Conservation (phyloP, 306 rosid species). For the Acacia melanoxylon region DNA sequence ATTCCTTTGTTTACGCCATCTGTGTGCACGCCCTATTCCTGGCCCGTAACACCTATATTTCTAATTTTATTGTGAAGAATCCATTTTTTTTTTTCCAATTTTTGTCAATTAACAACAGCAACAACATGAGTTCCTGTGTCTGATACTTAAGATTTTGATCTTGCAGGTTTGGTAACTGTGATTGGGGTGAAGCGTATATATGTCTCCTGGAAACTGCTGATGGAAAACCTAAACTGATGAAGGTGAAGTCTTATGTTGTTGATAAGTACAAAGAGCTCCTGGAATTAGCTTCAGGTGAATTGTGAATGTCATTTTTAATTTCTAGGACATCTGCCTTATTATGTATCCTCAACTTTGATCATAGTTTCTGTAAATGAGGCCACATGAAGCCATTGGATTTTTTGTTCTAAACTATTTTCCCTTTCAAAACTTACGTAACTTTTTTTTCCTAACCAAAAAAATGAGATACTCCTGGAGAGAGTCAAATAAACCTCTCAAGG, state of each 20-base stretch:
- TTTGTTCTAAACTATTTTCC: neutral
- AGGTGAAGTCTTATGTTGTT: slow-evolving; percentile 51
- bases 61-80: neutral
- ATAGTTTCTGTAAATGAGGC: neutral
- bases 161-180: slow-evolving; percentile 59
- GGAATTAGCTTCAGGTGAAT: slow-evolving; percentile 14
- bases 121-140: neutral
- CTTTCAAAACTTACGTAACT: neutral
- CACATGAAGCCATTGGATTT: neutral
- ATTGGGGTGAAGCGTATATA: slow-evolving; percentile 51
- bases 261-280: slow-evolving; percentile 48
- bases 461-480: too few relatives aligned
- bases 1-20: too few relatives aligned
- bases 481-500: too few relatives aligned
- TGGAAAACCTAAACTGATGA: slow-evolving; percentile 42
- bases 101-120: neutral
- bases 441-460: too few relatives aligned
- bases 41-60: too few relatives aligned
- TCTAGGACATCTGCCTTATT: neutral
- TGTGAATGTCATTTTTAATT: neutral
- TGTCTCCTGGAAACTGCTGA: slow-evolving; percentile 50
- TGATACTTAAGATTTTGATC: neutral
- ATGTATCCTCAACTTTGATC: neutral
- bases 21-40: too few relatives aligned
- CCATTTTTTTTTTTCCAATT: too few relatives aligned